phyloP scores from a whole-genome alignment of 2,329 filamentous ascomycete species.

The Zalaria obscura region DNA sequence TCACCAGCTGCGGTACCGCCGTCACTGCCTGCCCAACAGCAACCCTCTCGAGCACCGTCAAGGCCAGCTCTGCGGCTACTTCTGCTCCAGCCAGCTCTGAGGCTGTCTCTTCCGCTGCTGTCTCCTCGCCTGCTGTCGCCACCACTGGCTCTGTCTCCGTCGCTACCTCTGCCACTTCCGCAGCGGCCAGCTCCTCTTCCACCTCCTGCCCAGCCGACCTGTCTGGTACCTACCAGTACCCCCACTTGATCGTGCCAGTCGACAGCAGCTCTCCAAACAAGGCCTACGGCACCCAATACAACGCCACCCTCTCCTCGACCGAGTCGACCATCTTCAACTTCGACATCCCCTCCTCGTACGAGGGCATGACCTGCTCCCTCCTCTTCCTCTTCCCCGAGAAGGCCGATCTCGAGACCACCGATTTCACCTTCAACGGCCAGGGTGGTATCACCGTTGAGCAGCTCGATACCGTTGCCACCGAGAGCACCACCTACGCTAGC shows the following conservation, averaged over 20 bases:
- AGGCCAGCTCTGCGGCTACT: neutral
- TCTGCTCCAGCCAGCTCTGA: neutral
- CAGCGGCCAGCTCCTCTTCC: conserved; percentile 4
- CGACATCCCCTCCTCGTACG: conserved; percentile 41
- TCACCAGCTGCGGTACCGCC: conserved; percentile 8
- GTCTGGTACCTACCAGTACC: conserved; percentile 27
- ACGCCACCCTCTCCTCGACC: conserved; percentile 39
- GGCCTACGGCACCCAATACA: conserved; percentile 38
- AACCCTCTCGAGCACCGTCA: conserved; percentile 4
- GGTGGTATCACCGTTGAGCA: conserved; percentile 19
- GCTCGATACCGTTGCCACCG: conserved; percentile 24
- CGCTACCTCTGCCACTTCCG: neutral
- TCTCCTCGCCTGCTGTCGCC: neutral
- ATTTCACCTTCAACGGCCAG: conserved; percentile 16
- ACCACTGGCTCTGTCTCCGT: conserved; percentile 1
- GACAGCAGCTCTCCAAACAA: conserved; percentile 39
- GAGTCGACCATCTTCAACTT: conserved; percentile 54
- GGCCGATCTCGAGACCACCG: conserved; percentile 15
- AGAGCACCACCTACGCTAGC: conserved; percentile 39
- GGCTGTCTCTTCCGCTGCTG: conserved; percentile 3
- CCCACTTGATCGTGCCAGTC: conserved; percentile 49
- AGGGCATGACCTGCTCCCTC: conserved; percentile 46
- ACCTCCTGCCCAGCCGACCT: conserved; percentile 17
- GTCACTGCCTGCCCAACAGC: conserved; percentile 5
- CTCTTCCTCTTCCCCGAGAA: conserved; percentile 48